phyloP scores from a whole-genome alignment of 352 stramenopile genomes.

The Globisporangium barbulae region DNA sequence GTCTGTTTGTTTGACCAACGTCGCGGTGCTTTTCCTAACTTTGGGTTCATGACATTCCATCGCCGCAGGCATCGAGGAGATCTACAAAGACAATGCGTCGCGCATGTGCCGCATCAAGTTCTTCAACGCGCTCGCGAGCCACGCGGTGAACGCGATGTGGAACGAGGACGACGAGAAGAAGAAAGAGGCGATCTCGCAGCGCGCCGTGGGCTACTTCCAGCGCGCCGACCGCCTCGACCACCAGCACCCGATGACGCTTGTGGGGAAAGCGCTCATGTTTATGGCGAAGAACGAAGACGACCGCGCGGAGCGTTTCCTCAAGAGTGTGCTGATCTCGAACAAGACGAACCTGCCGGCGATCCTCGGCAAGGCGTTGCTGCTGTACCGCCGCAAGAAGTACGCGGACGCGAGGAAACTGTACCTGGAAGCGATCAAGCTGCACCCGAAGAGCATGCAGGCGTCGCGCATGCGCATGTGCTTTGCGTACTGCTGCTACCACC shows the following conservation, averaged over 20 bases:
- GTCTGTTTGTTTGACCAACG: not conserved
- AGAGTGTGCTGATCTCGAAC: conserved; percentile 89
- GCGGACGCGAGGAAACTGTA: conserved; percentile 92
- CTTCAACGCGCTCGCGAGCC: conserved; percentile 82
- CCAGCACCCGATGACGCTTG: conserved; percentile 87
- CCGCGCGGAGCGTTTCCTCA: conserved; percentile 88
- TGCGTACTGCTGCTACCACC: conserved; percentile 94
- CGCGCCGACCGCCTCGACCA: conserved; percentile 86
- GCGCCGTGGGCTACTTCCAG: conserved; percentile 84
- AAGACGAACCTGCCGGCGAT: conserved; percentile 87
- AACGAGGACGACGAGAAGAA: conserved; percentile 89
- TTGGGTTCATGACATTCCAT: not conserved
- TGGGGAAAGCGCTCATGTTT: conserved; percentile 91
- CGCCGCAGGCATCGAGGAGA: conserved; percentile 65
- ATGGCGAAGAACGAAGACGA: conserved; percentile 92
- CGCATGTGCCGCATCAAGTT: conserved; percentile 88
- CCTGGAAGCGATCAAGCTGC: conserved; percentile 92
- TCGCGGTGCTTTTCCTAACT: not conserved
- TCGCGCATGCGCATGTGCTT: conserved; percentile 94
- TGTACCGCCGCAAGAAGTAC: conserved; percentile 89
- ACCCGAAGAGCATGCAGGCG: conserved; percentile 88
- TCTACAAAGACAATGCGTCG: conserved; percentile 86
- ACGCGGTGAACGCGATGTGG: conserved; percentile 88
- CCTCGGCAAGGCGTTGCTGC: conserved; percentile 78
- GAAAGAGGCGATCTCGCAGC: conserved; percentile 71